Evolutionary conservation across 768 basidiomycete genomes (phyloP), one percentile per base, ranked within the genome.

Genomic region (Serendipita sp.): DNA sequence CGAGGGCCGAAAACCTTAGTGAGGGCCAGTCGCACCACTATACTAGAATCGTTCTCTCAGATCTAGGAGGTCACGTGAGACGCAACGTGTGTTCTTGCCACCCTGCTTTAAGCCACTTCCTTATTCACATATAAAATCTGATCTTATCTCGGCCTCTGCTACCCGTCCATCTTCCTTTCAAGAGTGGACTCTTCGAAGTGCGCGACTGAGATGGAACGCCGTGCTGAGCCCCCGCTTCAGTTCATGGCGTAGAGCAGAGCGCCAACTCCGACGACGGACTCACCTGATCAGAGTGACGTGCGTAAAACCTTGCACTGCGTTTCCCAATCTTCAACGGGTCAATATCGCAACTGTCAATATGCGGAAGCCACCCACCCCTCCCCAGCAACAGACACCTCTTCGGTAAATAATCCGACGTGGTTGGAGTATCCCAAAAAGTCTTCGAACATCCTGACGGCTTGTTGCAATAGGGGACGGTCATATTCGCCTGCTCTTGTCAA

Each of bases 291-390:
- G 8, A 0, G 55, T 60, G 11, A 80, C 87, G 68, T 73, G 88
- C 86, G 89, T 92, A 73, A 92, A 92, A 37, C 88, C 90, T 73
- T 92, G 90, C 18, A 91, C 89, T 1, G 89, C 86, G 67, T 92
- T 92, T 3, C 89, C 89, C 44, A 92, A 79, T 13, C 88, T 89
- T 63, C 62, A 44, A 46, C 4, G 40, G 40, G 6, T 64, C 68
- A 33, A 67, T 29, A 18, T 50, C 48, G 50, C 67, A 34, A 64
- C 31, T 37, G 62, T 44, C 29, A 15, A 64, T 37, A 64, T 16
- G 3, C 18, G 33, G 34, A 40, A 40, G 40, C 40, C 40, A 40
- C 81, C 64, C 67, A 88, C 85, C 82, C 87, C 75, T 92, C 90
- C 8, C 91, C 91, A 34, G 88, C 83, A 66, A 85, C 85, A 0